phyloP scores from a whole-genome alignment of 2,329 filamentous ascomycete genomes.

The Penicillium sp. region DNA sequence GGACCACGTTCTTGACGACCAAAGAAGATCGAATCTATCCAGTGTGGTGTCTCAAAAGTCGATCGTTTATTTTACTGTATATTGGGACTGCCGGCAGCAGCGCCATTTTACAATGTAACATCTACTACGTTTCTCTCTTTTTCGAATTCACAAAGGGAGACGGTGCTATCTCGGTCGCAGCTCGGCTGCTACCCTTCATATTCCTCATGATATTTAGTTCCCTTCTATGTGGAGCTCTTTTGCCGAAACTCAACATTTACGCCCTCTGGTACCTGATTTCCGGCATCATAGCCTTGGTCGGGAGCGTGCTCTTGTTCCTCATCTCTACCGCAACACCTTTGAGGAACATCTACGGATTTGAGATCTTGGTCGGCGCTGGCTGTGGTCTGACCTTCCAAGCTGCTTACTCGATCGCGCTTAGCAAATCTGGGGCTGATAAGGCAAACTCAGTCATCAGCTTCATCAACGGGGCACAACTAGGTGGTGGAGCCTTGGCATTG shows the following conservation, averaged over 20 bases:
- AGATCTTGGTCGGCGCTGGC: too few species aligned
- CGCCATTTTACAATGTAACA: neutral
- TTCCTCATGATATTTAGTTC: neutral
- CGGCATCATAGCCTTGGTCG: neutral
- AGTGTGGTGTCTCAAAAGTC: neutral
- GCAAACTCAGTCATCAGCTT: too few species aligned
- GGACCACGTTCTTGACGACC: neutral
- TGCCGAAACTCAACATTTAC: neutral
- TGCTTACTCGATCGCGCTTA: too few species aligned
- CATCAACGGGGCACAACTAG: too few species aligned
- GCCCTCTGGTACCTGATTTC: neutral
- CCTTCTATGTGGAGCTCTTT: neutral
- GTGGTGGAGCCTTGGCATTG: too few species aligned
- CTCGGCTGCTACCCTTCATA: neutral
- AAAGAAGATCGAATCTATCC: neutral
- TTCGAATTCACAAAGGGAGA: neutral
- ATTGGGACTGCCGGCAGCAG: neutral
- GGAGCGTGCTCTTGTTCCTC: neutral
- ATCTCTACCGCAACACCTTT: too few species aligned
- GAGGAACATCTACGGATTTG: too few species aligned
- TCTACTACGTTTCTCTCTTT: neutral
- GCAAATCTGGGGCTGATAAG: too few species aligned
- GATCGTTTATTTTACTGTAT: neutral
- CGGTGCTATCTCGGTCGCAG: neutral
- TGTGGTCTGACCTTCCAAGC: too few species aligned